Conservation (phyloP, 2,329 filamentous ascomycete genomes). For the Ophiosphaerella herpotricha region DNA sequence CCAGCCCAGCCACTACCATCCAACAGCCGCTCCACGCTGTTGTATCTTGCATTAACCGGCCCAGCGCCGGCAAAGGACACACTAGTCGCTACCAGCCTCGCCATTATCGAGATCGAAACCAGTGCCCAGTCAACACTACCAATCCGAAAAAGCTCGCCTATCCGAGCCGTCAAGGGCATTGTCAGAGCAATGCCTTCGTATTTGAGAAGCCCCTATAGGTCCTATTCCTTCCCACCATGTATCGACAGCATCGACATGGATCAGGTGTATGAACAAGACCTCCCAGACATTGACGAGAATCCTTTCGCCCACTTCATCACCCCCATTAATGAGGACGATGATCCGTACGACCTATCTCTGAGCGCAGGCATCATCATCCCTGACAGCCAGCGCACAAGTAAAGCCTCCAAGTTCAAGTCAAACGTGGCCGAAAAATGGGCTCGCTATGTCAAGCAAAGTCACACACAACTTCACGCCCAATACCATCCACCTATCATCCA, state of each 20-base stretch:
- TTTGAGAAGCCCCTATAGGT: conserved; percentile 31
- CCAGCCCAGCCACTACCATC: conserved; percentile 14
- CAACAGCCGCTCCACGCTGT: conserved; percentile 22
- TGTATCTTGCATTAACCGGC: conserved; percentile 35
- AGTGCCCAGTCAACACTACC: conserved; percentile 29
- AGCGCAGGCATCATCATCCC: conserved; percentile 46
- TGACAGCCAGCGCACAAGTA: conserved; percentile 35
- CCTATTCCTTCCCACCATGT: conserved; percentile 44
- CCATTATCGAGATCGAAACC: conserved; percentile 32
- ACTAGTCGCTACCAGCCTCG: conserved; percentile 18
- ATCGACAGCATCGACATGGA: conserved; percentile 34
- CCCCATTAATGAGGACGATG: conserved; percentile 48
- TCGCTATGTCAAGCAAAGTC: conserved; percentile 45
- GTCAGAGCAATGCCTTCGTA: conserved; percentile 43
- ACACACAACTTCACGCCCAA: conserved; percentile 35
- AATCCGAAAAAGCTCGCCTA: conserved; percentile 23
- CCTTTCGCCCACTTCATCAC: conserved; percentile 51
- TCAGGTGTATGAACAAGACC: conserved; percentile 17
- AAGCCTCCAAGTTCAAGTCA: conserved; percentile 45
- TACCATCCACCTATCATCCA: conserved; percentile 37
- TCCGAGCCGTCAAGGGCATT: conserved; percentile 29
- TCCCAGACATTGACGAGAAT: conserved; percentile 50
- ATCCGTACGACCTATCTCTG: conserved; percentile 45
- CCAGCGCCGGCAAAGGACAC: conserved; percentile 32
- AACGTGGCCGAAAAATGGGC: conserved; percentile 48